Evolutionary conservation across 2,329 filamentous ascomycete genomes (phyloP).

Genomic region (Blastomyces silverae): DNA sequence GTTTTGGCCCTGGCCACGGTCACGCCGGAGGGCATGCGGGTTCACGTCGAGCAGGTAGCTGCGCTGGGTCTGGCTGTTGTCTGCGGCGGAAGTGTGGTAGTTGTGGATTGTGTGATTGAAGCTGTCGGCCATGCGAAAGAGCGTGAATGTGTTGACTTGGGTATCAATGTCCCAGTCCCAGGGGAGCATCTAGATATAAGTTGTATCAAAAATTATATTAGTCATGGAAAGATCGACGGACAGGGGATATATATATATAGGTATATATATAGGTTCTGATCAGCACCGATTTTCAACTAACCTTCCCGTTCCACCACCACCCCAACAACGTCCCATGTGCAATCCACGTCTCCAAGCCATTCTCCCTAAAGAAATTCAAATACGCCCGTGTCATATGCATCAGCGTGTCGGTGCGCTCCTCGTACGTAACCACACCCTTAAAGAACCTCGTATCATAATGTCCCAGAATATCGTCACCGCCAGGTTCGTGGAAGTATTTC

Average conservation of each 20-base stretch:
- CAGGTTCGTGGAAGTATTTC: constrained; percentile 64
- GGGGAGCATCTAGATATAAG: constrained; percentile 54
- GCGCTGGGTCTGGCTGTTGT: constrained; percentile 41
- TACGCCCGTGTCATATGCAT: constrained; percentile 67
- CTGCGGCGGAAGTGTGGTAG: constrained; percentile 31
- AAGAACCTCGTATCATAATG: constrained; percentile 74
- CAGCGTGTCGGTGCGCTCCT: constrained; percentile 59
- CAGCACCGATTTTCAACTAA: constrained; percentile 25
- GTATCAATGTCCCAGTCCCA: constrained; percentile 84
- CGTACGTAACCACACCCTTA: constrained; percentile 55
- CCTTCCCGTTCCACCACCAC: constrained; percentile 78
- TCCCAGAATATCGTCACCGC: constrained; percentile 52
- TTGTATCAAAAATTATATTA: background rate
- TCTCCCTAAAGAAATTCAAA: constrained; percentile 56
- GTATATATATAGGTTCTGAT: too few species aligned
- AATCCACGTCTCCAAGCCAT: constrained; percentile 73
- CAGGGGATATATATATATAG: background rate
- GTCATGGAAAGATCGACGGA: background rate
- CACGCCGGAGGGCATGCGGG: constrained; percentile 57
- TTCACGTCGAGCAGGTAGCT: constrained; percentile 71
- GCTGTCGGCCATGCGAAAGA: constrained; percentile 57
- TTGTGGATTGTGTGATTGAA: constrained; percentile 61
- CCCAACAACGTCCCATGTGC: constrained; percentile 77
- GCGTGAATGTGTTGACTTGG: constrained; percentile 62
- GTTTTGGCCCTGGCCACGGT: constrained; percentile 62